Evolutionary conservation across 2,329 filamentous ascomycete species (phyloP).

Genomic region (Ceratocystis cacaofunesta): DNA sequence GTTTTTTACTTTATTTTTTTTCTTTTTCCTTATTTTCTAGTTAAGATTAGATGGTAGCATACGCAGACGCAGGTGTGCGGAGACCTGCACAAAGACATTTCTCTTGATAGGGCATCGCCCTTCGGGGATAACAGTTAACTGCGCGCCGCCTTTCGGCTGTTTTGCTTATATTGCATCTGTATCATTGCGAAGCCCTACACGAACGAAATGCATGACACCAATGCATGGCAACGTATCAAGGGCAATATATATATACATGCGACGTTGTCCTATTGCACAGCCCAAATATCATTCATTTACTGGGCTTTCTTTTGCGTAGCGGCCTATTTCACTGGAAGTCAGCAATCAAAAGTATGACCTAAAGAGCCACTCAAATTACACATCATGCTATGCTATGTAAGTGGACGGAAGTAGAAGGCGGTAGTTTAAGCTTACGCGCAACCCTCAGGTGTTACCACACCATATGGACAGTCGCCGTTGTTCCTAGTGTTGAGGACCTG

Average conservation of each 20-base stretch:
- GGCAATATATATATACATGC: too few relatives aligned
- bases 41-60: not conserved
- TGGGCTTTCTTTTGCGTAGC: not conserved
- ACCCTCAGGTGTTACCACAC: conserved; percentile 39
- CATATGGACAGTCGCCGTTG: conserved; percentile 39
- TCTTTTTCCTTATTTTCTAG: not conserved
- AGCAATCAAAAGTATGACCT: not conserved
- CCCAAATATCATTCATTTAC: too few relatives aligned
- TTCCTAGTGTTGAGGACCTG: conserved; percentile 35
- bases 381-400: not conserved
- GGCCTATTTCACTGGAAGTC: not conserved
- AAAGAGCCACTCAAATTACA: not conserved
- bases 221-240: too few relatives aligned
- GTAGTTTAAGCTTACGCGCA: conserved; percentile 34
- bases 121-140: not conserved
- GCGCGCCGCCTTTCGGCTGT: not conserved
- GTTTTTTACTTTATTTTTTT: too few relatives aligned
- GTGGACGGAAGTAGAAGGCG: conserved; percentile 15
- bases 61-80: not conserved
- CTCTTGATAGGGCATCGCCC: not conserved
- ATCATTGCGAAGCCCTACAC: not conserved
- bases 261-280: too few relatives aligned
- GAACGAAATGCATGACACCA: too few relatives aligned
- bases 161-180: not conserved
- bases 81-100: not conserved